Base-by-base conservation (phyloP, 2,329 filamentous ascomycete species). In the Teratosphaeria destructans region DNA sequence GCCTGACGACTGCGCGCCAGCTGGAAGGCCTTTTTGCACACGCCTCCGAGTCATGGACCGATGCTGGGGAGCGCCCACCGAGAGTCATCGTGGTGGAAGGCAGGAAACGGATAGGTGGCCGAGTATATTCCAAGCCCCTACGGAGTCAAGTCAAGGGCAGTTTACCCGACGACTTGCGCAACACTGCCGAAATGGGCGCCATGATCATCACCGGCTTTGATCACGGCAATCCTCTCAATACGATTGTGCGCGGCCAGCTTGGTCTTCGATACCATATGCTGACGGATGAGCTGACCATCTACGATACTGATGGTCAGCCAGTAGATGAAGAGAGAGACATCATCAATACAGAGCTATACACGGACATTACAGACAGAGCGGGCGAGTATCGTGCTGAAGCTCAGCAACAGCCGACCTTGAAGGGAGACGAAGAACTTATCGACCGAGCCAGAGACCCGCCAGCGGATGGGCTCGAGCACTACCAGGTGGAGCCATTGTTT, bases 141-240 rank as follows among this genome's bases (percentile, higher is more conserved):
- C 77, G 76, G 78, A 80, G 85, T 77, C 76, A 87, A 77, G 73
- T 82, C 72, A 74, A 78, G 59, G 70, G 78, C 69, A 74, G 76
- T 64, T 66, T 84, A 70, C 75, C 79, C 71, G 68, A 78, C 65
- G 71, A 79, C 74, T 83, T 81, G 72, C 82, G 75, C 56, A 88
- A 87, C 69, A 97, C 92, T 23, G 94, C 90, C 35, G 94, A 99
- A 73, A 95, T 96, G 86, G 94, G 94, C 32, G 94, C 93, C 59
- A 96, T 99, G 81, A 97, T 99, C 61, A 91, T 99, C 62, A 96
- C 95, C 37, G 94, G 94, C 0, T 99, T 97, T 71, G 91, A 97
- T 65, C 85, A 90, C 65, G 95, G 95, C 19, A 99, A 99, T 67
- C 94, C 94, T 5, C 77, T 99, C 66, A 95, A 96, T 71, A 84